Evolutionary conservation across 139 green algal genomes (phyloP).

Genomic region (Chlamydomonas schloesseri): DNA sequence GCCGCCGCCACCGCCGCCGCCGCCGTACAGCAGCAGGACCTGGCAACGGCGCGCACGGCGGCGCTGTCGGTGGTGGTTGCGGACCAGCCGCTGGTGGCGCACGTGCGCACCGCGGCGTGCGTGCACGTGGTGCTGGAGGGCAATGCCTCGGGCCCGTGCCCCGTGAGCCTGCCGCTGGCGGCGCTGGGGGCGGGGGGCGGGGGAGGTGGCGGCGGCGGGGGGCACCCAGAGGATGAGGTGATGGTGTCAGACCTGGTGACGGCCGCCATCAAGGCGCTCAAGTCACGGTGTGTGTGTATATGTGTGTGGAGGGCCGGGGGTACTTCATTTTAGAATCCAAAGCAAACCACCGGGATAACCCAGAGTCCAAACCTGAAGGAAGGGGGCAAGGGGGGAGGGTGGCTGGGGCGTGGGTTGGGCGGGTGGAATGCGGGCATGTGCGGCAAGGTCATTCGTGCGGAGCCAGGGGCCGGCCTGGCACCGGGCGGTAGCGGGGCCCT

Average conservation of each 20-base stretch:
- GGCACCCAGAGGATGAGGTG: neutral
- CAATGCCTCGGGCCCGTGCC: neutral
- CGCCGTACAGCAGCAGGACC: neutral
- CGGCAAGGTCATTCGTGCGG: too few species aligned
- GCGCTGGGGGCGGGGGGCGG: neutral
- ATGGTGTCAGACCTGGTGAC: constrained; percentile 15
- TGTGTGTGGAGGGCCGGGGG: too few species aligned
- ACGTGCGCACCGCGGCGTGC: neutral
- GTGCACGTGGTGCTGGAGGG: constrained; percentile 15
- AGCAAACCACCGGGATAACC: too few species aligned
- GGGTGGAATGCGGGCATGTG: too few species aligned
- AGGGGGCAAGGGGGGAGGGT: too few species aligned
- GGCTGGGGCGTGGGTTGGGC: too few species aligned
- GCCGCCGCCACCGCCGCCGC: neutral
- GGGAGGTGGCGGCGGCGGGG: neutral
- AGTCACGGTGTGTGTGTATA: neutral
- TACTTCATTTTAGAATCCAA: too few species aligned
- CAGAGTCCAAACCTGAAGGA: too few species aligned
- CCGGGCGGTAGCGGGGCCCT: too few species aligned
- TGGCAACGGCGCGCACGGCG: neutral
- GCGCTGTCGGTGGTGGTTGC: neutral
- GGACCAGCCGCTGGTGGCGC: neutral
- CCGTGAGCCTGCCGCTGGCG: neutral
- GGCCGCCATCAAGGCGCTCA: constrained; percentile 23
- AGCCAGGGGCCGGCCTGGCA: too few species aligned